phyloP scores from a whole-genome alignment of 306 rosid genomes.

The Quercus cerris region DNA sequence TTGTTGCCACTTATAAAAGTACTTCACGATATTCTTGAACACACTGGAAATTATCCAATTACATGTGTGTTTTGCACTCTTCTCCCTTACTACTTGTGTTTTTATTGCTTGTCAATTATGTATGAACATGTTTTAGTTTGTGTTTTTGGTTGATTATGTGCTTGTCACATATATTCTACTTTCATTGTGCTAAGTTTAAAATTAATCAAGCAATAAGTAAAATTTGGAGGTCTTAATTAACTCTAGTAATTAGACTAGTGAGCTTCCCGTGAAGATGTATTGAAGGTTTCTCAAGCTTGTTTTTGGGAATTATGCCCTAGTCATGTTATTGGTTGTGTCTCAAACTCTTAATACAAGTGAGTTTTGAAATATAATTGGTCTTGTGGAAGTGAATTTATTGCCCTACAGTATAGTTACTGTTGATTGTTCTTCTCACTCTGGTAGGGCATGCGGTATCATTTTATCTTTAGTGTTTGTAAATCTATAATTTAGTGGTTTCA shows the following conservation, averaged over 20 bases:
- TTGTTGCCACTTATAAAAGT: too few relatives aligned
- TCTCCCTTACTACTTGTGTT: too few relatives aligned
- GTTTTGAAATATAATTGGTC: background rate
- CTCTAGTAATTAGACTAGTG: conserved; percentile 31
- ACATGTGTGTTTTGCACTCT: too few relatives aligned
- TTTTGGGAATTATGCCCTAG: conserved; percentile 98
- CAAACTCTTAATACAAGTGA: conserved; percentile 54
- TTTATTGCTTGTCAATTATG: too few relatives aligned
- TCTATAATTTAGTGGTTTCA: conserved; percentile 14
- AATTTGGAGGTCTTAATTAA: too few relatives aligned
- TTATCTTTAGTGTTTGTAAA: background rate
- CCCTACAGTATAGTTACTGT: background rate
- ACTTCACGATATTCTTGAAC: too few relatives aligned
- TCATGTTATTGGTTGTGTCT: conserved; percentile 65
- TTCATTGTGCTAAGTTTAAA: too few relatives aligned
- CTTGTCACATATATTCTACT: too few relatives aligned
- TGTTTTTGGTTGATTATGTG: too few relatives aligned
- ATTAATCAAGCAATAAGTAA: too few relatives aligned
- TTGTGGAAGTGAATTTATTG: background rate
- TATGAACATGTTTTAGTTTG: too few relatives aligned
- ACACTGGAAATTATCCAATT: too few relatives aligned
- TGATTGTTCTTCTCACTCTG: background rate
- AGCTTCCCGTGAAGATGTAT: conserved; percentile 63
- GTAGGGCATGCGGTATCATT: background rate
- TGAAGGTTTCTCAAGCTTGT: conserved; percentile 69